A percentile compares a stretch with the other conserved stretches of the same genome.
Conservation (phyloP, 441 rosid species). For the Eugenia klotzschiana region DNA sequence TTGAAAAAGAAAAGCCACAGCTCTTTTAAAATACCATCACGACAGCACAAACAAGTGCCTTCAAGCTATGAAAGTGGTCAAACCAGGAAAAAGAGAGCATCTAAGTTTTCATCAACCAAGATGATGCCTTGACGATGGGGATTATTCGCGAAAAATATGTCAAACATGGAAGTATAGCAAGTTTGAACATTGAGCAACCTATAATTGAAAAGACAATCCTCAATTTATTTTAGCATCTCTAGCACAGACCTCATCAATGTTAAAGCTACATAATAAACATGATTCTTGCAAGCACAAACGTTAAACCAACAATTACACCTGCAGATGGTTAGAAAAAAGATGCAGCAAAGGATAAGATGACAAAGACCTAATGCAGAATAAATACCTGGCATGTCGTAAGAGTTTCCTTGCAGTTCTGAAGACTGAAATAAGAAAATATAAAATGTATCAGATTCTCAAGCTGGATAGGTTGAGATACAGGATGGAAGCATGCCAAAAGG, state of each 20-base stretch:
- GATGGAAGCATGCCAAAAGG: not conserved
- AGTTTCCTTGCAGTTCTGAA: constrained; percentile 59
- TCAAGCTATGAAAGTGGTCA: not conserved
- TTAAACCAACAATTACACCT: not conserved
- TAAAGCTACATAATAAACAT: not conserved
- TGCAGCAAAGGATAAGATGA: not conserved
- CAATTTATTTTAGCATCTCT: not conserved
- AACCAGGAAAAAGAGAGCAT: not conserved
- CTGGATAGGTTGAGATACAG: not conserved
- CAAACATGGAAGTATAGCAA: not conserved
- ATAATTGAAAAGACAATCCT: not conserved
- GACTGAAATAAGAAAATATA: constrained; percentile 28
- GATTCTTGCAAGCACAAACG: not conserved
- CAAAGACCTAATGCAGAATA: not conserved
- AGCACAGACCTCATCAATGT: not conserved
- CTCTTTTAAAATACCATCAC: not conserved
- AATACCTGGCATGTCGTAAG: constrained; percentile 72
- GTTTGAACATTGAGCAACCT: not conserved
- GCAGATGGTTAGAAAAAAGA: not conserved
- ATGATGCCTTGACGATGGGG: not conserved
- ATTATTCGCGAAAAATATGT: not conserved
- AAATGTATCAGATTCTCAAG: not conserved
- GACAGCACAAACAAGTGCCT: not conserved
- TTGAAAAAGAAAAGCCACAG: not conserved
- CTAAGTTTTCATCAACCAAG: not conserved